A percentile compares a stretch with the other conserved stretches of the same genome.
phyloP scores from a whole-genome alignment of 441 rosid species.

The Eruca vesicaria region DNA sequence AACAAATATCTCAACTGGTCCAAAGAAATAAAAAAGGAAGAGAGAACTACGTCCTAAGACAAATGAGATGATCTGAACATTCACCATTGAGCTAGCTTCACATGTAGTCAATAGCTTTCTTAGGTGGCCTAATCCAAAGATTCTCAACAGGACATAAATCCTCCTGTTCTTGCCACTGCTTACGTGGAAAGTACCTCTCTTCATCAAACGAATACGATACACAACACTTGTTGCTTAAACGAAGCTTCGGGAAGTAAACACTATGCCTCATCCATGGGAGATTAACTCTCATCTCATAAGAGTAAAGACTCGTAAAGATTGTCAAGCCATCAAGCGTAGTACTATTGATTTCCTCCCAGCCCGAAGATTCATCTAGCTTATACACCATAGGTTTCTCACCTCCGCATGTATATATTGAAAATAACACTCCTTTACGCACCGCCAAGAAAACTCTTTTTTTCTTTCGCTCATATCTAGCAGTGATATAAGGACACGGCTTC shows the following conservation, averaged over 20 bases:
- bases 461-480: neutral
- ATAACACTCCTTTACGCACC: conserved; percentile 4
- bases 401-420: conserved; percentile 4
- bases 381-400: conserved; percentile 11
- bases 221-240: conserved; percentile 66
- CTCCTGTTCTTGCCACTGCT: neutral
- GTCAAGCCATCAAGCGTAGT: neutral
- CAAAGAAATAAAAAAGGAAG: too few species aligned
- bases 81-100: neutral
- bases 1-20: too few species aligned
- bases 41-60: too few species aligned
- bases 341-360: neutral
- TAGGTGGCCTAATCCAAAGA: neutral
- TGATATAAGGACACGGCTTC: too few species aligned
- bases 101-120: neutral
- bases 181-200: neutral
- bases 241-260: conserved; percentile 44
- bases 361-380: neutral
- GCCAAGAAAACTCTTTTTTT: conserved; percentile 7
- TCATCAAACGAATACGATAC: conserved; percentile 53
- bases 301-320: neutral
- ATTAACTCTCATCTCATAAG: neutral
- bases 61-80: too few species aligned
- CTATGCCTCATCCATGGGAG: conserved; percentile 26
- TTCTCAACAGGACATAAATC: neutral